Base-by-base conservation (phyloP, 2,329 filamentous ascomycete species). In the Aspergillus udagawae region DNA sequence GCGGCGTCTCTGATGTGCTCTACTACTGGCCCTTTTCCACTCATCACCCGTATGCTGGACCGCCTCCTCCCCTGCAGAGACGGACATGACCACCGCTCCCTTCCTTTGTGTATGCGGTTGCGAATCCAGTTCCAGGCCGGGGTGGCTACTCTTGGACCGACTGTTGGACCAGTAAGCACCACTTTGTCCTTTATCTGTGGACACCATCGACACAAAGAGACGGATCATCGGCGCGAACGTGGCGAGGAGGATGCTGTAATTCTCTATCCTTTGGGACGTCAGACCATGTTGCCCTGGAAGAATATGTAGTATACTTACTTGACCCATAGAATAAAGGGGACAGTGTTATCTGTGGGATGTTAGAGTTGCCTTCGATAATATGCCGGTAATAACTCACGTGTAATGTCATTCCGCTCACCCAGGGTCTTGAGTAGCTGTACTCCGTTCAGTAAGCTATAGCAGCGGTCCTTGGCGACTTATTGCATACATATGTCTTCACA, bases 181-280 rank as follows among this genome's bases (percentile, higher is more conserved):
- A 48, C 27, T 38, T 48, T 3, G 54, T 44, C 35, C 51, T 38
- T 41, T 58, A 59, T 10, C 65, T 61, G 28, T 65, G 55, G 38
- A 61, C 61, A 51, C 17, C 68, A 64, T 21, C 9, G 50, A 55
- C 35, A 72, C 62, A 57, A 73, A 71, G 27, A 74, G 66, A 3
- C 72, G 68, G 41, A 68, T 65, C 27, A 74, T 65, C 1, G 71
- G 70, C 3, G 70, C 69, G 5, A 69, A 72, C 2, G 70, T 70
- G 20, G 72, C 73, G 21, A 75, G 65, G 0, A 74, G 64, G 20
- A 75, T 74, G 55, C 64, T 68, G 56, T 72, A 73, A 51, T 75
- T 74, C 55, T 75, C 72, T 21, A 75, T 73, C 42, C 70, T 74
- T 52, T 17, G 1, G 6, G 1, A 2, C 28, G 53, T n/a, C 20